Evolutionary conservation across 2,329 filamentous ascomycete genomes (phyloP), one percentile per base, ranked within the genome.

Genomic region (Phaeomoniella chlamydospora): DNA sequence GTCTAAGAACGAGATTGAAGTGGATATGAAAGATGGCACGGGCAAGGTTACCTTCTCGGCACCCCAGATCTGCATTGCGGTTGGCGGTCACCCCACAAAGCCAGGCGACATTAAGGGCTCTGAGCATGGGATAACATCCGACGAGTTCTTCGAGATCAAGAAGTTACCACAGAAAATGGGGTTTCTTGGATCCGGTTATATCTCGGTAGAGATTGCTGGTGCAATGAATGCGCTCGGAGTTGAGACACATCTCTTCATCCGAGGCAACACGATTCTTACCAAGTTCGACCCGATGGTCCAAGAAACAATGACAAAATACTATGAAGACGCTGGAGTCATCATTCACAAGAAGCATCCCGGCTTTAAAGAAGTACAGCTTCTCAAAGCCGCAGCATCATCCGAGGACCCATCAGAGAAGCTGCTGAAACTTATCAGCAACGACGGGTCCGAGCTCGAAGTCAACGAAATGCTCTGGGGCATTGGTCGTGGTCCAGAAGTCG

Each of bases 211-310:
- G 45, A 46, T 69, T 44, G 64, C 65, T 2, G 65, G 65, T 38
- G 62, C 68, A 30, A 50, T 67, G 52, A 59, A 64, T 37, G 60
- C 65, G 2, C 52, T 64, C 29, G 61, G 65, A 12, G 62, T 65
- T 11, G 64, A 67, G 42, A 64, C 62, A 2, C 62, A 67, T 49
- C 55, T 68, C 56, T 67, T 67, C 46, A 65, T 68, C 43, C 58
- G 65, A 10, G 58, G 60, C 5, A 50, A 66, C 29, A 58, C 49
- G 10, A 64, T 69, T 41, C 48, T 69, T 42, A 54, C 65, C 41
- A 67, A 61, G 42, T 68, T 69, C 44, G 65, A 69, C 47, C 63
- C 64, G 1, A 68, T 68, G 63, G 50, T 69, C 35, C 64, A 67
- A 45, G 52, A 65, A 35, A 68, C 64, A 10, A 59, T 69, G 58